Percentiles rank a stretch among this genome's conserved stretches.
Evolutionary conservation across 176 grass and related monocot genomes (phyloP).

Genomic region (Aechmea fasciata): DNA sequence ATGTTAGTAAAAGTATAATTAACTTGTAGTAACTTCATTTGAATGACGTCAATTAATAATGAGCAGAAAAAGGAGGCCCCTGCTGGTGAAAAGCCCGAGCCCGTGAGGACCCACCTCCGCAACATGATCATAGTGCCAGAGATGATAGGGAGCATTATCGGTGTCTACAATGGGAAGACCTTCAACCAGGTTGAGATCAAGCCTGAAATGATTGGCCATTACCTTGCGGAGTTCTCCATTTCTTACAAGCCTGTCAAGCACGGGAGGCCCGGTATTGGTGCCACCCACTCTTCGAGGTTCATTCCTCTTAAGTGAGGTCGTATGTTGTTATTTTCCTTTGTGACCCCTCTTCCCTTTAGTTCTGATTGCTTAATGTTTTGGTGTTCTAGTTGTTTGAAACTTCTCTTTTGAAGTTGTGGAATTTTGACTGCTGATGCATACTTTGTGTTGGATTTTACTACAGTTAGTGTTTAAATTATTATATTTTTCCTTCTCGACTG

Average conservation of each 20-base stretch:
- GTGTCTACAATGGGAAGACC: conserved; percentile 55
- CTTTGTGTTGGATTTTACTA: background rate
- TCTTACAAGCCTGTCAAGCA: conserved; percentile 85
- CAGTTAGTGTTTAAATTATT: background rate
- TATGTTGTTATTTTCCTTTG: background rate
- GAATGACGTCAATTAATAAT: background rate
- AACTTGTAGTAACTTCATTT: no score
- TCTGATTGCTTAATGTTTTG: no score
- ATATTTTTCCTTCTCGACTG: no score
- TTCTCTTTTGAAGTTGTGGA: background rate
- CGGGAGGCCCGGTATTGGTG: conserved; percentile 69
- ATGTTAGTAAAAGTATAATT: no score
- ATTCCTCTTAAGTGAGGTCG: conserved; percentile 63
- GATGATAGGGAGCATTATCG: conserved; percentile 58
- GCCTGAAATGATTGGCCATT: conserved; percentile 80
- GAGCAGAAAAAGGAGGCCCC: conserved; percentile 56
- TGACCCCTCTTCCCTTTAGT: background rate
- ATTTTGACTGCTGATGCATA: background rate
- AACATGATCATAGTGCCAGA: conserved; percentile 78
- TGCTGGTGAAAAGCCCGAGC: conserved; percentile 55
- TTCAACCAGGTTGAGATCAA: conserved; percentile 74
- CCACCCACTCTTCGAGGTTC: conserved; percentile 69
- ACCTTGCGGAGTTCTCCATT: conserved; percentile 65
- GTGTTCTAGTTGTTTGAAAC: background rate
- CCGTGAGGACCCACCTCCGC: conserved; percentile 60